Evolutionary conservation across 768 basidiomycete genomes (phyloP).

Genomic region (Peribolospora kevripleyi): DNA sequence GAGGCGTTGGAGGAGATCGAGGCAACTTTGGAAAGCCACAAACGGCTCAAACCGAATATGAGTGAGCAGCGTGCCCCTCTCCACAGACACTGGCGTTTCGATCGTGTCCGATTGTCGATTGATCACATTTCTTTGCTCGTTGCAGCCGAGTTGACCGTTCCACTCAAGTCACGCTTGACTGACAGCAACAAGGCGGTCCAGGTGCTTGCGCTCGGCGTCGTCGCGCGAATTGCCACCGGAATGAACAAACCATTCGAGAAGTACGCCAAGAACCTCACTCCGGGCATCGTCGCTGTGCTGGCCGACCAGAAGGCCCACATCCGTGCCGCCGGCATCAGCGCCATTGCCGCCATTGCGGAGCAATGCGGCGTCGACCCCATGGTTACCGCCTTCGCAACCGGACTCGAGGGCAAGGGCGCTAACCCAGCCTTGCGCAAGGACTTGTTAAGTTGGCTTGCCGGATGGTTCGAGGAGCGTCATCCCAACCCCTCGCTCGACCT

Average conservation of each 20-base stretch:
- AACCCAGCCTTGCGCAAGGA: slow-evolving; percentile 73
- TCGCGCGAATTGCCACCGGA: slow-evolving; percentile 65
- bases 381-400: slow-evolving; percentile 49
- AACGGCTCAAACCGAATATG: slow-evolving; percentile 71
- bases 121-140: not conserved
- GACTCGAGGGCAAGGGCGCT: slow-evolving; percentile 38
- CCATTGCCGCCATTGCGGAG: slow-evolving; percentile 56
- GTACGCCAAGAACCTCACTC: slow-evolving; percentile 46
- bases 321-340: slow-evolving; percentile 48
- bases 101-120: not conserved
- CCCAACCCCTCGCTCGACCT: slow-evolving; percentile 39
- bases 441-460: slow-evolving; percentile 52
- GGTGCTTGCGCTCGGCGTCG: slow-evolving; percentile 62
- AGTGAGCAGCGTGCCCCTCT: slow-evolving; percentile 28
- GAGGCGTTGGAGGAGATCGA: slow-evolving; percentile 72
- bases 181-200: slow-evolving; percentile 94
- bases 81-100: not conserved
- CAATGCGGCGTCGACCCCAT: slow-evolving; percentile 65
- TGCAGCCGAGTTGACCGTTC: slow-evolving; percentile 65
- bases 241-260: slow-evolving; percentile 96
- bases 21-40: slow-evolving; percentile 65
- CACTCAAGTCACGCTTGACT: slow-evolving; percentile 62
- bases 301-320: slow-evolving; percentile 81
- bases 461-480: slow-evolving; percentile 42
- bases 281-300: slow-evolving; percentile 56